Evolutionary conservation across 2,329 filamentous ascomycete genomes (phyloP).

Genomic region (Phialemonium atrogriseum): DNA sequence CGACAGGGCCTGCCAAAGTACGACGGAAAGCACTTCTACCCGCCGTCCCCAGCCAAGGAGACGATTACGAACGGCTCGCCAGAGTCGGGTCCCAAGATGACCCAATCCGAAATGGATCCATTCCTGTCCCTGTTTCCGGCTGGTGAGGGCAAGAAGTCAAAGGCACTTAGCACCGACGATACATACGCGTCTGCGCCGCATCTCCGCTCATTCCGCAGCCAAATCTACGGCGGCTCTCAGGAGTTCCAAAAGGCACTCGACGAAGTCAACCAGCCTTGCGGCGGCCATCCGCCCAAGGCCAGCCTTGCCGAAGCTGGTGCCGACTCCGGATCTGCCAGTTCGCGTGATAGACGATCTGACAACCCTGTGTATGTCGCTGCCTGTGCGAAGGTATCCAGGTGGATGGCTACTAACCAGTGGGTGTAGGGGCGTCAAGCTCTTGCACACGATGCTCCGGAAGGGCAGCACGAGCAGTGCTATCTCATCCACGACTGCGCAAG

Average conservation of each 20-base stretch:
- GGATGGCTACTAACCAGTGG: slow-evolving; percentile 6
- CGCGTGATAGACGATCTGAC: slow-evolving; percentile 13
- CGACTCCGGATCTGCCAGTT: slow-evolving; percentile 8
- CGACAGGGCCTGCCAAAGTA: slow-evolving; percentile 51
- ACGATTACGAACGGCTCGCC: slow-evolving; percentile 2
- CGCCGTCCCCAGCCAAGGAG: slow-evolving; percentile 42
- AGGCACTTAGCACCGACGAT: neutral
- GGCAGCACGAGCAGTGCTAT: slow-evolving; percentile 42
- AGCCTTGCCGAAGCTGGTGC: slow-evolving; percentile 5
- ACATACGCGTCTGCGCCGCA: neutral
- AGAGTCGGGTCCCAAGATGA: neutral
- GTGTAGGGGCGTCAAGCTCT: slow-evolving; percentile 30
- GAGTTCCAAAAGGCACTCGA: neutral
- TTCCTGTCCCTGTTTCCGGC: slow-evolving; percentile 4
- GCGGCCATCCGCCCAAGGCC: neutral
- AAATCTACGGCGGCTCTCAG: neutral
- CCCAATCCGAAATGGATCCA: slow-evolving; percentile 1
- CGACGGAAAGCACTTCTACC: slow-evolving; percentile 58
- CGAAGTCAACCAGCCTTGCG: neutral
- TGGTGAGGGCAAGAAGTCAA: slow-evolving; percentile 7
- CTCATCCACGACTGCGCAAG: slow-evolving; percentile 44
- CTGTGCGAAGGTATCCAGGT: neutral
- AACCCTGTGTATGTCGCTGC: slow-evolving; percentile 22
- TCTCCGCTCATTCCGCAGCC: neutral
- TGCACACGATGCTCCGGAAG: slow-evolving; percentile 43